phyloP scores from a whole-genome alignment of 2,329 filamentous ascomycete genomes.

The Apiospora aurea region DNA sequence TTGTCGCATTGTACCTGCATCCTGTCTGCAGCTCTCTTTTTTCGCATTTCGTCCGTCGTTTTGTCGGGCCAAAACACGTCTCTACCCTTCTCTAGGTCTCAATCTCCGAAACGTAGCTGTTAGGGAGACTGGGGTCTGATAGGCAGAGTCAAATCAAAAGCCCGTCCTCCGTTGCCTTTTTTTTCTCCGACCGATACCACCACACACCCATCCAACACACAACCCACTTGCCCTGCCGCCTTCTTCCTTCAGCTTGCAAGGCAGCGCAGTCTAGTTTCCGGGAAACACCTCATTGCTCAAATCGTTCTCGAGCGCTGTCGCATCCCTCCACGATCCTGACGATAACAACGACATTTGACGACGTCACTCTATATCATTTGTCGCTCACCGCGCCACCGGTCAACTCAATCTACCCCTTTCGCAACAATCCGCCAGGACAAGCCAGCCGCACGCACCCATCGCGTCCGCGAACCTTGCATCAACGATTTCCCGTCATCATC shows the following conservation, averaged over 20 bases:
- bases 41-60: neutral
- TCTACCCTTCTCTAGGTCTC: conserved; percentile 14
- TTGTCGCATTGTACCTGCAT: conserved; percentile 14
- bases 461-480: conserved; percentile 17
- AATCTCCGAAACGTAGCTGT: conserved; percentile 21
- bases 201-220: conserved; percentile 21
- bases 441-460: conserved; percentile 15
- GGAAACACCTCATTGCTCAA: conserved; percentile 19
- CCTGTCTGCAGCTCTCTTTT: conserved; percentile 3
- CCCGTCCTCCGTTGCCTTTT: conserved; percentile 21
- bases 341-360: conserved; percentile 21
- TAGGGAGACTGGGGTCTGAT: conserved; percentile 21
- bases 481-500: conserved; percentile 15
- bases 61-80: conserved; percentile 10
- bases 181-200: conserved; percentile 22
- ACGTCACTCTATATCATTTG: conserved; percentile 5
- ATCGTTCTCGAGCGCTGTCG: conserved; percentile 11
- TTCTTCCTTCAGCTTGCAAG: conserved; percentile 22
- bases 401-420: conserved; percentile 12
- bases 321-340: conserved; percentile 17
- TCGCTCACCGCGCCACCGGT: conserved; percentile 11
- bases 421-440: conserved; percentile 4
- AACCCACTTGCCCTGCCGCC: conserved; percentile 20
- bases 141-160: conserved; percentile 20
- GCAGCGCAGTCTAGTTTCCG: conserved; percentile 17